Base-by-base conservation (phyloP, 164 flowering plant species). In the Annona cherimola region DNA sequence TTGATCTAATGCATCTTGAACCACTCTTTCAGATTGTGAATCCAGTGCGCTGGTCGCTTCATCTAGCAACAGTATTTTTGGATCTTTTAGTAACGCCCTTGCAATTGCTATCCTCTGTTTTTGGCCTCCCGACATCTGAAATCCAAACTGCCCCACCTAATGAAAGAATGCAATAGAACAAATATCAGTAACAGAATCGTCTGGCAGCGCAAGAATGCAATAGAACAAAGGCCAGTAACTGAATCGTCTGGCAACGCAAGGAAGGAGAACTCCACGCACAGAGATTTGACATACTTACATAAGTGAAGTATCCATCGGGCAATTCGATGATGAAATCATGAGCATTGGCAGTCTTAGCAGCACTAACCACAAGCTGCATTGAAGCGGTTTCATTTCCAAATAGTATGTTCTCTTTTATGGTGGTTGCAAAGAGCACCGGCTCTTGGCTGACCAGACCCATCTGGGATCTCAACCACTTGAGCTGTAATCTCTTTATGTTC, bases 41-140 rank as follows among this genome's bases (percentile, higher is more conserved):
- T 87, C 89, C 43, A 87, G 67, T 11, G 86, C 88, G 78, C 90
- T 87, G 26, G 90, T 87, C 2, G 88, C 88, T 71, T 87, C 90
- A 71, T 85, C 88, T 1, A 86, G 84, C 3, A 87, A 77, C 19
- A 86, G 81, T 35, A 87, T 87, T 55, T 61, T 78, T 11, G 89
- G 89, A 63, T 77, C 81, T 65, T 81, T 77, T 14, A 86, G 60
- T 20, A 87, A 35, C 18, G 91, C 89, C 60, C 89, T 82, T 20
- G 88, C 91, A 1, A 87, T 86, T 55, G 91, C 82, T 45, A 84
- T 83, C 61, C 89, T 76, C 68, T 87, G 90, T 72, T 85, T 85
- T 64, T 85, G 88, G 14, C 90, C 90, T 61, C 87, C 88, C 9
- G 88, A 87, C 67, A 87, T 61, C 61, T 84, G 89, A 61, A 78